Evolutionary conservation across 371 early-diverging fungal species (phyloP), one percentile per base, ranked within the genome.

Genomic region (Choanephora cucurbitarum): DNA sequence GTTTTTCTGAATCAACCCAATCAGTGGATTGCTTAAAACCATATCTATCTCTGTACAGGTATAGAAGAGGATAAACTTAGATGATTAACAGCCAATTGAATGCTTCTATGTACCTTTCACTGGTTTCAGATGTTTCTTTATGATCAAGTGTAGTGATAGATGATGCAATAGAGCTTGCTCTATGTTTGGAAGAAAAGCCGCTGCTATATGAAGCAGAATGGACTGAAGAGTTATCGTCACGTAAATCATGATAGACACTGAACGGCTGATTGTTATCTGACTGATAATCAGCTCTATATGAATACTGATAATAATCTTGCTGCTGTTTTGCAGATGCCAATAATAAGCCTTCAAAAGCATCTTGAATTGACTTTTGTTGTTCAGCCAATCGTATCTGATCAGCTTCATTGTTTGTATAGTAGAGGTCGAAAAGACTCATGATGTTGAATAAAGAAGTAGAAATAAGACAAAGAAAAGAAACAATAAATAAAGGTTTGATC

Each of bases 21-120:
- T 82, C 81, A 6, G 75, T 72, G 21, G 78, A 75, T 40, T 75
- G 77, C 57, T 72, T 80, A 63, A 88, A 88, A 14, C 89, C 89
- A 59, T 86, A 87, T 28, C 63, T 61, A 61, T 88, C 89, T 32
- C 86, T 78, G 31, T 13, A 34, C 1, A 28, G 32, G 13, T 17
- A 42, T n/a, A 17, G 5, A 2, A 37, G 10, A 2, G 37, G 14
- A 37, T 37, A 28, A 3, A 28, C 7, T 28, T 28, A 28, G 7
- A 28, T 7, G 3, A 28, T 33, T 42, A 42, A 14, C 11, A 6
- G 22, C 11, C n/a, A 9, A 18, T n/a, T 19, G 1, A 8, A 17
- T 1, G 14, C 39, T 47, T 46, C 40, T 13, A 6, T 3, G 15
- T 13, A 14, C 34, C 37, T 34, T 23, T 22, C 23, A 9, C 15